A percentile compares a stretch with the other conserved stretches of the same genome.
Evolutionary conservation across 345 rosid genomes (phyloP).

Genomic region (Rhizophora apiculata): DNA sequence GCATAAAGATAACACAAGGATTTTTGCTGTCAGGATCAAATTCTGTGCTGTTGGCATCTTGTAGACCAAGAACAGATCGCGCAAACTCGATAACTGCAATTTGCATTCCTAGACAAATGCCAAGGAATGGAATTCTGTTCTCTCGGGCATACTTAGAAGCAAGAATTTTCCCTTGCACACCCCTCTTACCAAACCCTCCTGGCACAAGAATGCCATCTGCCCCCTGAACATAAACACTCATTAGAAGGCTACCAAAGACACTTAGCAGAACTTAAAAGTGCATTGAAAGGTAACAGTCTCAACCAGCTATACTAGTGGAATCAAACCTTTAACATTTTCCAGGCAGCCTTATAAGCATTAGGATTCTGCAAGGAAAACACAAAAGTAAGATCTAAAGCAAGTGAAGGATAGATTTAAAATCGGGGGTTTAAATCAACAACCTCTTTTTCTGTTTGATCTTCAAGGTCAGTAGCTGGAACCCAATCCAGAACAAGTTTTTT

Average conservation of each 20-base stretch:
- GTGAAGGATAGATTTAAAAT: background rate
- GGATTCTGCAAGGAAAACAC: conserved; percentile 58
- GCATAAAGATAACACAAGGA: conserved; percentile 91
- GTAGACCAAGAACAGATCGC: conserved; percentile 74
- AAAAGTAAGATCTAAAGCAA: background rate
- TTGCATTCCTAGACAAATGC: conserved; percentile 99
- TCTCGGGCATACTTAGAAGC: conserved; percentile 94
- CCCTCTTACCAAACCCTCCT: conserved; percentile 99
- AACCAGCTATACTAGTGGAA: background rate
- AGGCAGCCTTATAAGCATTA: conserved; percentile 77
- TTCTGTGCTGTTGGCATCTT: conserved; percentile 82
- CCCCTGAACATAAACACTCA: conserved; percentile 43
- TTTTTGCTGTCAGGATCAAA: conserved; percentile 70
- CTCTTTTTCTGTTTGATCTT: conserved; percentile 65
- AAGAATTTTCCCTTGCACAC: conserved; percentile 89
- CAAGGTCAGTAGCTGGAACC: conserved; percentile 97
- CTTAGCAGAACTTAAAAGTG: background rate
- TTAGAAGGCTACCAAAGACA: conserved; percentile 9
- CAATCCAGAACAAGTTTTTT: conserved; percentile 79
- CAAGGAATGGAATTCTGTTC: conserved; percentile 83
- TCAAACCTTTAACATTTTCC: conserved; percentile 75
- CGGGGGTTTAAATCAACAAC: conserved; percentile 25
- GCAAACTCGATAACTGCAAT: conserved; percentile 91
- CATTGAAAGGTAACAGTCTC: background rate
- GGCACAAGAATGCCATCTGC: conserved; percentile 90